Evolutionary conservation across 176 grass and related monocot species (phyloP).

Genomic region (Musa beccarii): DNA sequence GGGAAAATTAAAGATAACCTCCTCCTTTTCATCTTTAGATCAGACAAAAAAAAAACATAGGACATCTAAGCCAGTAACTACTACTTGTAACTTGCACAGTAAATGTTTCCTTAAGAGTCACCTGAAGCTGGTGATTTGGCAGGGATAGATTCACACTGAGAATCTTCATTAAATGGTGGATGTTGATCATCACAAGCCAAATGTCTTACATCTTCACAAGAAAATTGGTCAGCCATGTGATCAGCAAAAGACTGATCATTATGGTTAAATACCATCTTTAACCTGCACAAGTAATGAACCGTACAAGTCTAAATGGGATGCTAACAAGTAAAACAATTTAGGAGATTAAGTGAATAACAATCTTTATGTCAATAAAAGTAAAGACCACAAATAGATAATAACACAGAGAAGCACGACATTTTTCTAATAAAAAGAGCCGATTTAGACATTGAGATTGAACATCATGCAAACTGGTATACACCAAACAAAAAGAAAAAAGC

Average conservation of each 20-base stretch:
- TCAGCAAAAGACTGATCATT: conserved; percentile 22
- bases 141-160: conserved; percentile 9
- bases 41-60: not conserved
- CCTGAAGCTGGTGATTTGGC: conserved; percentile 34
- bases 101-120: conserved; percentile 14
- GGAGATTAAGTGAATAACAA: too few species aligned
- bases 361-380: too few species aligned
- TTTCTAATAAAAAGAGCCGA: too few species aligned
- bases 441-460: too few species aligned
- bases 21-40: conserved; percentile 30
- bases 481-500: too few species aligned
- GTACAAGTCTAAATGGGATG: too few species aligned
- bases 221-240: conserved; percentile 35
- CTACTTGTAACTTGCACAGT: conserved; percentile 9
- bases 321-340: too few species aligned
- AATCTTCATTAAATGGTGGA: conserved; percentile 26
- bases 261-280: conserved; percentile 53
- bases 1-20: conserved; percentile 25
- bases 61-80: conserved; percentile 22
- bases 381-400: too few species aligned
- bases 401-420: too few species aligned
- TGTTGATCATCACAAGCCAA: conserved; percentile 17
- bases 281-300: conserved; percentile 28
- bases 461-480: too few species aligned
- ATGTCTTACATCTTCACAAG: conserved; percentile 30